Percentiles rank a stretch among this genome's conserved stretches.
Conservation (phyloP, 805 yeast species). For the Debaryomyces prosopidis region DNA sequence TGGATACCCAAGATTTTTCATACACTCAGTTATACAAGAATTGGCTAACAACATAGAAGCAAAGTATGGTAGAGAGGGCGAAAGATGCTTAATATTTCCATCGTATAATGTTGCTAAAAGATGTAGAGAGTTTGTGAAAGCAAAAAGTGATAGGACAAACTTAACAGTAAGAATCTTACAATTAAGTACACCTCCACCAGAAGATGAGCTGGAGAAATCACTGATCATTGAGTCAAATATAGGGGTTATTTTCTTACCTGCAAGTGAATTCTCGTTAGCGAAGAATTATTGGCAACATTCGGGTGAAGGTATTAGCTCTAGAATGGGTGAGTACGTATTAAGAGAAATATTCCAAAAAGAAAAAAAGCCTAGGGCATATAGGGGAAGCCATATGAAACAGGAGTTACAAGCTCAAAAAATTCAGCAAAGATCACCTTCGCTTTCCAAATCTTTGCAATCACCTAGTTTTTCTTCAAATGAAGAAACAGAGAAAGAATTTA, state of each 20-base stretch:
- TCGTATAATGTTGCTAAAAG: constrained; percentile 77
- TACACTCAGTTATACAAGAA: constrained; percentile 62
- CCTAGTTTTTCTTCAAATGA: constrained; percentile 20
- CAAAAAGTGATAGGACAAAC: constrained; percentile 31
- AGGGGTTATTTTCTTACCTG: constrained; percentile 77
- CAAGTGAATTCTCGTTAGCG: constrained; percentile 57
- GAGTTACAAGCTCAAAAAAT: constrained; percentile 37
- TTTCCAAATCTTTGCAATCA: constrained; percentile 26
- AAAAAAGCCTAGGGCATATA: constrained; percentile 1
- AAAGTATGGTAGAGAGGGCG: constrained; percentile 80
- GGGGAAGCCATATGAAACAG: constrained; percentile 20
- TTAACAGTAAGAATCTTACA: constrained; percentile 62
- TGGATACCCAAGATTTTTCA: constrained; percentile 87
- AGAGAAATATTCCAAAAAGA: constrained; percentile 49
- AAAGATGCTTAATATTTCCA: constrained; percentile 73
- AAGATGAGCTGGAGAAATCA: constrained; percentile 56
- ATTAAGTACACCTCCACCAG: constrained; percentile 69
- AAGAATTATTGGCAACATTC: constrained; percentile 96
- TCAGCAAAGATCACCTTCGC: constrained; percentile 33
- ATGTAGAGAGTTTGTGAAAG: constrained; percentile 75
- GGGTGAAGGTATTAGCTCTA: constrained; percentile 94
- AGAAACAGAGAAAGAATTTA: constrained; percentile 52
- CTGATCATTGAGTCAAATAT: constrained; percentile 66
- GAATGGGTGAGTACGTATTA: constrained; percentile 82
- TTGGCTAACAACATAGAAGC: constrained; percentile 54